Percentiles rank a stretch among this genome's conserved stretches.
Evolutionary conservation across 1,284 basidiomycete species (phyloP).

Genomic region (Ceratobasidium sp.): DNA sequence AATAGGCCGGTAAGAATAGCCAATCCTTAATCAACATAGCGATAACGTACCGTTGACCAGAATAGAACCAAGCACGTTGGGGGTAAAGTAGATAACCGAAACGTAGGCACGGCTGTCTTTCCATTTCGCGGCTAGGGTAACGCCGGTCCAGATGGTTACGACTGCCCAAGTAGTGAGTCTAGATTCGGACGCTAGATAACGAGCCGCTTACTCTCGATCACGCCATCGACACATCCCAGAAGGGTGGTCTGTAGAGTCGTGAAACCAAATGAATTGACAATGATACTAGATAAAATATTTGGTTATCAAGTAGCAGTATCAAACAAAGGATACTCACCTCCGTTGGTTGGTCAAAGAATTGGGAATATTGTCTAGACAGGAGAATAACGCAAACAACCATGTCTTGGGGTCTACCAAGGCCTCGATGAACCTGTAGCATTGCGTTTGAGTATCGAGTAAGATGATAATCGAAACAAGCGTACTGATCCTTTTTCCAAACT

Average conservation of each 20-base stretch:
- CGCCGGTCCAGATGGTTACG: conserved; percentile 35
- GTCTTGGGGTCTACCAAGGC: conserved; percentile 56
- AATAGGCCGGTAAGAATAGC: not conserved
- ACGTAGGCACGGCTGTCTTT: conserved; percentile 46
- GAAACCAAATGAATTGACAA: conserved; percentile 54
- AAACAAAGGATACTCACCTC: not conserved
- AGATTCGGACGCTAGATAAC: not conserved
- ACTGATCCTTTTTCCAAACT: conserved; percentile 57
- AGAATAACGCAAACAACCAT: conserved; percentile 56
- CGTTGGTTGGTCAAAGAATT: conserved; percentile 37
- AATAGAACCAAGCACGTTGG: conserved; percentile 48
- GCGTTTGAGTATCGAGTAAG: not conserved
- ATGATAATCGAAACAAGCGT: not conserved
- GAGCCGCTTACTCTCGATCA: conserved; percentile 42
- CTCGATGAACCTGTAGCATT: conserved; percentile 47
- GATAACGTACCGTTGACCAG: conserved; percentile 43
- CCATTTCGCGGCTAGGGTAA: conserved; percentile 21
- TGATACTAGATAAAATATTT: conserved; percentile 50
- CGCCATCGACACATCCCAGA: conserved; percentile 53
- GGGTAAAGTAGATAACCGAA: conserved; percentile 45
- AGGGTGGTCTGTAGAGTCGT: conserved; percentile 54
- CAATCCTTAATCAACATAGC: not conserved
- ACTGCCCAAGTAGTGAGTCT: not conserved
- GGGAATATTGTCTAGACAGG: conserved; percentile 43
- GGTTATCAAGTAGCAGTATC: not conserved